Percentiles rank a stretch among this genome's conserved stretches.
Conservation (phyloP, 169 alveolate genomes). For the Eimeria tenella region DNA sequence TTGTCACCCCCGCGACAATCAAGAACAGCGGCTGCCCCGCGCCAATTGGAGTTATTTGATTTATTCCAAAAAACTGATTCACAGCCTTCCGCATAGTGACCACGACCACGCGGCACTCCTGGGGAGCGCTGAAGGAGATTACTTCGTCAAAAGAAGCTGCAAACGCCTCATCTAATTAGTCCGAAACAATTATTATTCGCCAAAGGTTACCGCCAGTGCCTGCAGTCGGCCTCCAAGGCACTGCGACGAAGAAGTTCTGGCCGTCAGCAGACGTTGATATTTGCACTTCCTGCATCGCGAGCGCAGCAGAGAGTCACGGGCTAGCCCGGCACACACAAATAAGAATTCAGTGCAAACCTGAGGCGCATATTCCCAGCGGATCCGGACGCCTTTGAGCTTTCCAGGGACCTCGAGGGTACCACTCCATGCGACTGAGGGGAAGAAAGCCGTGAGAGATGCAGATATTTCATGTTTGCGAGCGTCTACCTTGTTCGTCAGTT, state of each 20-base stretch:
- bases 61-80: conserved; percentile 92
- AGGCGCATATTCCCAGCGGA: conserved; percentile 92
- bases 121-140: conserved; percentile 83
- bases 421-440: conserved; percentile 88
- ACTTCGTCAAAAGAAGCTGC: conserved; percentile 86
- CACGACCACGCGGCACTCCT: conserved; percentile 85
- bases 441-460: background rate
- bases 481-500: conserved; percentile 85
- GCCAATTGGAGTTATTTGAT: conserved; percentile 90
- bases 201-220: conserved; percentile 83
- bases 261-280: conserved; percentile 89
- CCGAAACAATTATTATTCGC: background rate
- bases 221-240: conserved; percentile 87
- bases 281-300: conserved; percentile 84
- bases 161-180: conserved; percentile 15
- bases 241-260: conserved; percentile 87
- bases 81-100: conserved; percentile 88
- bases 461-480: background rate
- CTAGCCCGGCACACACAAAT: background rate
- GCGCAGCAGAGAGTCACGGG: background rate
- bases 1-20: conserved; percentile 91
- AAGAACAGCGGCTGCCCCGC: conserved; percentile 91
- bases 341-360: conserved; percentile 79
- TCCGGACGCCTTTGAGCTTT: conserved; percentile 85
- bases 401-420: conserved; percentile 89